phyloP scores from a whole-genome alignment of 768 basidiomycete genomes.

The Pisolithus tinctorius region DNA sequence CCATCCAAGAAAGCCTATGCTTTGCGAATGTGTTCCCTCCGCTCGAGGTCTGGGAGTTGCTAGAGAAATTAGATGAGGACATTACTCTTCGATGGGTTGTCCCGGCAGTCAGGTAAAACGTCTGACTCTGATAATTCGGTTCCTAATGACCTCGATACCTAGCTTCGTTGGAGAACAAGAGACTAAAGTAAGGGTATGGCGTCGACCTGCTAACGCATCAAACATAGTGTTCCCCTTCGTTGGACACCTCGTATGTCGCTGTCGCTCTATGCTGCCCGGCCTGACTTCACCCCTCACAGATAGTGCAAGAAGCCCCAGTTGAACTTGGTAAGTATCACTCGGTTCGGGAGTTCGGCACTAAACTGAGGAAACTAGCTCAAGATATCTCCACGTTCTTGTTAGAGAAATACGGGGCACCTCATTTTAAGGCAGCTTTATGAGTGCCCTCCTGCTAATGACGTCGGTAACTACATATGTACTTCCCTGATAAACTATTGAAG shows the following conservation, averaged over 20 bases:
- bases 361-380: conserved; percentile 8
- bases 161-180: conserved; percentile 12
- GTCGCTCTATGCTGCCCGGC: background rate
- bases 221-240: conserved; percentile 22
- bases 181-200: conserved; percentile 21
- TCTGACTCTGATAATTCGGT: background rate
- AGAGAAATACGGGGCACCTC: conserved; percentile 4
- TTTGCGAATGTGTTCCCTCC: conserved; percentile 41
- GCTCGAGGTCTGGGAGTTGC: conserved; percentile 22
- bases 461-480: background rate
- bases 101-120: conserved; percentile 14
- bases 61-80: conserved; percentile 18
- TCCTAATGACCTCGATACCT: background rate
- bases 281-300: conserved; percentile 8
- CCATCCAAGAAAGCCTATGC: conserved; percentile 55
- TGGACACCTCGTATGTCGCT: conserved; percentile 23
- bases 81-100: conserved; percentile 26
- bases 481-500: background rate
- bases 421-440: background rate
- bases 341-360: too few relatives aligned
- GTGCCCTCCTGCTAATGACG: background rate
- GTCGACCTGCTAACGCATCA: conserved; percentile 22
- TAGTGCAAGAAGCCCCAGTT: conserved; percentile 22
- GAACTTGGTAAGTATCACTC: conserved; percentile 20
- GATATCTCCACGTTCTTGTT: conserved; percentile 22